Evolutionary conservation across 352 stramenopile species (phyloP), one percentile per base, ranked within the genome.

Genomic region (Globisporangium ultimum): DNA sequence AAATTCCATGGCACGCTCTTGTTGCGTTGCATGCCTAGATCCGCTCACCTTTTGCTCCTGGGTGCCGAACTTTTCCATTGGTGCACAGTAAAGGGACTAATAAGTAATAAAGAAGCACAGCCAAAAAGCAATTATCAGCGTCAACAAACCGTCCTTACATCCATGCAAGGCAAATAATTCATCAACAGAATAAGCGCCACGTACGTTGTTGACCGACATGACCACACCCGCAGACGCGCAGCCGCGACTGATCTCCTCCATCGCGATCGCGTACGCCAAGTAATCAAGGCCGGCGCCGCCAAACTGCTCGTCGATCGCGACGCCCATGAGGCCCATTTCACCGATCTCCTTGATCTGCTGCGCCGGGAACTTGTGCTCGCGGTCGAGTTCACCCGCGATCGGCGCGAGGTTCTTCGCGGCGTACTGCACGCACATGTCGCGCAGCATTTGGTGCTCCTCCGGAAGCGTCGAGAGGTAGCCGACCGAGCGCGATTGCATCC

Each of bases 201-300:
- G 53, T 58, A 91, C 81, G 60, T 91, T 93, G 68, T 98, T 97
- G 13, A 97, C 96, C 40, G 83, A 97, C 95, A 98, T 98, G 67
- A 98, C 95, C 48, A 99, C 95, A 36, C 96, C 95, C 2, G 95
- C 93, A n/a, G 85, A 95, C 1, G 96, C 96, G 70, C 95, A 98
- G 43, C 95, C 96, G 43, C 96, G 90, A 59, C 83, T 97, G 64
- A 99, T 98, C 77, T 99, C 96, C 68, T 99, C 96, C 86, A 99
- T 98, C 15, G 96, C 96, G 73, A 99, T 98, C 20, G 96, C 91
- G 71, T 99, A 99, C 9, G 91, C 91, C 24, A 99, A 64, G 62
- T 97, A 97, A 75, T 99, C 96, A 48, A 99, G 82, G 11, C 90
- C 96, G 7, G 87, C 88, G 21, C 96, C 96, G 42, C 91, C 91